These are phyloP conservation scores for Xylariales sp. DNA, from an alignment of 2,329 filamentous ascomycete genomes.

Conservation along the genomic window DNA sequence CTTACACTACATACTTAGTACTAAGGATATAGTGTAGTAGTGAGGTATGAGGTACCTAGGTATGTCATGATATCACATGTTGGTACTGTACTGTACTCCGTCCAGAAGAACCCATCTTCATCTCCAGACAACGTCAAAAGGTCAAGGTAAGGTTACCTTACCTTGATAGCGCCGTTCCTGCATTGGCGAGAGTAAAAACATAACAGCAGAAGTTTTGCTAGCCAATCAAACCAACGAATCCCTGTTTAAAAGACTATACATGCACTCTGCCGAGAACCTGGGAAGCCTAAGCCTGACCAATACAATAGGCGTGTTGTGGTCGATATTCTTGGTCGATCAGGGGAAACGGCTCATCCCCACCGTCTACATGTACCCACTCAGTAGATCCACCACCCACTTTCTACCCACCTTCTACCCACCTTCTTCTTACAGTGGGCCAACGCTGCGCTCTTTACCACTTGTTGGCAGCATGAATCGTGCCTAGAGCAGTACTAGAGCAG, in stretches of 20 bases:
- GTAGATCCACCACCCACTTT: too few species aligned
- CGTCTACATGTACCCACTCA: too few species aligned
- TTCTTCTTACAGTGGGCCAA: conserved; percentile 6
- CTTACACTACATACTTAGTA: too few species aligned
- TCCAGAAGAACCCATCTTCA: too few species aligned
- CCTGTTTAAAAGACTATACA: background rate
- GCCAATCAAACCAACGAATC: background rate
- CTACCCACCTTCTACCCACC: too few species aligned
- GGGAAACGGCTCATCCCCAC: conserved; percentile 17
- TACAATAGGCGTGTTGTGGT: background rate
- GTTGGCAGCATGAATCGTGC: conserved; percentile 15
- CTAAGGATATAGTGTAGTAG: too few species aligned
- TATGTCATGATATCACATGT: too few species aligned
- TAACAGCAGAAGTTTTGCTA: background rate
- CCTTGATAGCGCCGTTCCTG: conserved; percentile 19
- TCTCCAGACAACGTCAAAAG: too few species aligned
- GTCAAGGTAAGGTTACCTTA: background rate
- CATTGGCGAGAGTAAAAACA: conserved; percentile 13
- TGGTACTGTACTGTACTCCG: too few species aligned
- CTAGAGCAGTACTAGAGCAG: too few species aligned
- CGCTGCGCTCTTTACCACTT: conserved; percentile 14
- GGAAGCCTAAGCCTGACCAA: conserved; percentile 13
- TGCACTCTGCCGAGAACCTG: conserved; percentile 24
- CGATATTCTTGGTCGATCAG: conserved; percentile 16
- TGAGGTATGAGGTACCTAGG: too few species aligned